phyloP scores from a whole-genome alignment of 805 yeast species.

The Saccharomycopsis oosterbeekiorum region DNA sequence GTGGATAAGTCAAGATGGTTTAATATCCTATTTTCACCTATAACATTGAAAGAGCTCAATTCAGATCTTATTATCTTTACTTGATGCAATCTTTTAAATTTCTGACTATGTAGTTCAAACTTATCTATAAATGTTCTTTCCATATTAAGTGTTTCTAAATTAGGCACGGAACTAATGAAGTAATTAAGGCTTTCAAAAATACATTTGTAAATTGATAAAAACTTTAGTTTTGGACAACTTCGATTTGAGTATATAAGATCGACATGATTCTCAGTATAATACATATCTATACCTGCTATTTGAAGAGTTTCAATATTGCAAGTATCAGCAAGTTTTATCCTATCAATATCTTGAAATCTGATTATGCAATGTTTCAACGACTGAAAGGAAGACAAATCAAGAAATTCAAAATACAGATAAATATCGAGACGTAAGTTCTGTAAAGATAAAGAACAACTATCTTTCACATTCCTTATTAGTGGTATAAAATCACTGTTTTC shows the following conservation, averaged over 20 bases:
- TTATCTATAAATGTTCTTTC: not conserved
- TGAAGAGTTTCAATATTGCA: not conserved
- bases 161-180: not conserved
- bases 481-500: too few relatives aligned
- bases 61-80: not conserved
- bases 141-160: not conserved
- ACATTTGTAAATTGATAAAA: not conserved
- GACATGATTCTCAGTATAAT: not conserved
- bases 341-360: not conserved
- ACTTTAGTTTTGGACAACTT: not conserved
- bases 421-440: not conserved
- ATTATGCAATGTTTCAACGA: not conserved
- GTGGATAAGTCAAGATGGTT: not conserved
- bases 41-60: not conserved
- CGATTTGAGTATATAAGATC: not conserved
- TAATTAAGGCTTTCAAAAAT: too few relatives aligned
- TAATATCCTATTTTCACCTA: not conserved
- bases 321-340: not conserved
- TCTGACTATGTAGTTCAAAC: not conserved
- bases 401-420: not conserved
- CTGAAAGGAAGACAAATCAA: not conserved
- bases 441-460: not conserved
- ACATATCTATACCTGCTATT: not conserved
- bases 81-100: not conserved
- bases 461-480: too few relatives aligned